Percentiles rank a stretch among this genome's conserved stretches.
phyloP scores from a whole-genome alignment of 176 grass and related monocot species.

The Carex myosuroides region DNA sequence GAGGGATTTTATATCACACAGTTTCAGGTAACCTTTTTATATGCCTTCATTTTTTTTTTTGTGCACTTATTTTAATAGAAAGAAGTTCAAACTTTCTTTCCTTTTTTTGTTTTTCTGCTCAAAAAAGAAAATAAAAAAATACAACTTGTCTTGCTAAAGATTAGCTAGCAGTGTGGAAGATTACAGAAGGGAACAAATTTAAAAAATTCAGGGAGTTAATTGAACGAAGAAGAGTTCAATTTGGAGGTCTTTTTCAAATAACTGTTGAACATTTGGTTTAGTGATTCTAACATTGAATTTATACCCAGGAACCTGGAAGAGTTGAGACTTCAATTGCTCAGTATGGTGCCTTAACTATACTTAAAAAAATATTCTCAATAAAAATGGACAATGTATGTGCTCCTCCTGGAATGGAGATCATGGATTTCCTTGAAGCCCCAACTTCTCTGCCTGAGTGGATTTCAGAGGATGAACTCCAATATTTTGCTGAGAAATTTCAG shows the following conservation, averaged over 20 bases:
- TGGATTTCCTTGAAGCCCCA: slow-evolving; percentile 45
- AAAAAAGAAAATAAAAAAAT: no score
- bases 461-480: slow-evolving; percentile 36
- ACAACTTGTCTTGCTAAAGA: not conserved
- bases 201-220: not conserved
- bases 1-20: slow-evolving; percentile 58
- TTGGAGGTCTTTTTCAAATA: not conserved
- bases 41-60: not conserved
- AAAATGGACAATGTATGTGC: slow-evolving; percentile 31
- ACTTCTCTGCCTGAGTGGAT: slow-evolving; percentile 42
- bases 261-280: not conserved
- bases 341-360: slow-evolving; percentile 34
- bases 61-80: no score
- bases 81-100: no score
- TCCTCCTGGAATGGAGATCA: slow-evolving; percentile 54
- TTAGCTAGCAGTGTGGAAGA: not conserved
- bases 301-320: slow-evolving; percentile 48
- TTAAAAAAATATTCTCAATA: slow-evolving; percentile 47
- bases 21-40: slow-evolving; percentile 35
- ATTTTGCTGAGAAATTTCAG: slow-evolving; percentile 45
- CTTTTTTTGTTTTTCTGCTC: no score
- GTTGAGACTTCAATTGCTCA: slow-evolving; percentile 48
- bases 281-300: not conserved
- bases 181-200: not conserved
- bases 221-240: not conserved